phyloP scores from a whole-genome alignment of 148 eudicot genomes.

The Beta vulgaris region DNA sequence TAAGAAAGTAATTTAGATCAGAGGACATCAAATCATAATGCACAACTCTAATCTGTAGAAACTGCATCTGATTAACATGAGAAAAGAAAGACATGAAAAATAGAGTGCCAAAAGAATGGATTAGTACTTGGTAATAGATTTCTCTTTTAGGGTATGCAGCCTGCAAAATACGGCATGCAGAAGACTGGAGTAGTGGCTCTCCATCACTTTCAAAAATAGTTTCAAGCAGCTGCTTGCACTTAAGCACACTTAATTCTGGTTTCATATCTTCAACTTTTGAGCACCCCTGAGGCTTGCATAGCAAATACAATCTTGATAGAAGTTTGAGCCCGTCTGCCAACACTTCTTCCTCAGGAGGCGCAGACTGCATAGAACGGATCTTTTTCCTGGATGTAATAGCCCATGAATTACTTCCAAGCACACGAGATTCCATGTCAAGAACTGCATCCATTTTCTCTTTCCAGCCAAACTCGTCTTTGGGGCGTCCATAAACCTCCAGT shows the following conservation, averaged over 20 bases:
- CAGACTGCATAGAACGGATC: slow-evolving; percentile 52
- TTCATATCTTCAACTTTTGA: slow-evolving; percentile 55
- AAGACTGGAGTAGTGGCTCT: slow-evolving; percentile 82
- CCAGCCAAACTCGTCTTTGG: slow-evolving; percentile 99
- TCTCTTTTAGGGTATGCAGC: slow-evolving; percentile 78
- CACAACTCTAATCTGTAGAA: neutral
- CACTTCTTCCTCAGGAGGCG: slow-evolving; percentile 81
- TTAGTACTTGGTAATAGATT: slow-evolving; percentile 74
- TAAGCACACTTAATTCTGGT: slow-evolving; percentile 54
- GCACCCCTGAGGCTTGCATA: slow-evolving; percentile 52
- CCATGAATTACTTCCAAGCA: slow-evolving; percentile 68
- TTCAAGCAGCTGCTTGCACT: slow-evolving; percentile 79
- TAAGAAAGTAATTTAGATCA: slow-evolving; percentile 30
- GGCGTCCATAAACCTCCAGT: slow-evolving; percentile 94
- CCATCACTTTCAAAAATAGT: slow-evolving; percentile 85
- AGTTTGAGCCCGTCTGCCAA: slow-evolving; percentile 92
- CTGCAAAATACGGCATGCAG: slow-evolving; percentile 92
- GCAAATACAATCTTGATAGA: slow-evolving; percentile 62
- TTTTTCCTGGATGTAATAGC: slow-evolving; percentile 66
- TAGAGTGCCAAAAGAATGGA: slow-evolving; percentile 4
- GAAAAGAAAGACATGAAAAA: slow-evolving; percentile 1
- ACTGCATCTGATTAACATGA: neutral
- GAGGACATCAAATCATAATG: slow-evolving; percentile 10
- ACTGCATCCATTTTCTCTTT: slow-evolving; percentile 98
- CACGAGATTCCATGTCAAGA: slow-evolving; percentile 92